Evolutionary conservation across 208 protist species (phyloP).

Genomic region (Strigomonas culicis): DNA sequence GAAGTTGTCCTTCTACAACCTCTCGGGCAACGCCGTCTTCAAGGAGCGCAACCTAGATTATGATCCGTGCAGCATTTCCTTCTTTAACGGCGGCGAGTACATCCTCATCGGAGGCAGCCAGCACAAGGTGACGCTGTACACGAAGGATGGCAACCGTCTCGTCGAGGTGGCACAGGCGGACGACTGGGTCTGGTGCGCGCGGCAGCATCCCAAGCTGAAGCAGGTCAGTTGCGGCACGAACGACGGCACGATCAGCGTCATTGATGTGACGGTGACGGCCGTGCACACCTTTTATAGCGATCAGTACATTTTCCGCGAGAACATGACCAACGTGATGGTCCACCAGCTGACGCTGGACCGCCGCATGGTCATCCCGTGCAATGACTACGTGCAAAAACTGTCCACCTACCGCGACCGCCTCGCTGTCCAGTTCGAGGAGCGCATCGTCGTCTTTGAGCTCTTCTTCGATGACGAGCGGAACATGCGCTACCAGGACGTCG

Average conservation of each 20-base stretch:
- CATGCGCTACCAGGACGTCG: conserved; percentile 89
- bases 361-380: conserved; percentile 87
- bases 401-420: conserved; percentile 93
- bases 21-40: conserved; percentile 64
- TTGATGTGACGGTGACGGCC: conserved; percentile 85
- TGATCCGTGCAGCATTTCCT: conserved; percentile 93
- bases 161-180: conserved; percentile 63
- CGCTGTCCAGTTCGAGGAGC: conserved; percentile 93
- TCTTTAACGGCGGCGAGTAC: conserved; percentile 91
- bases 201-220: conserved; percentile 70
- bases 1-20: conserved; percentile 94
- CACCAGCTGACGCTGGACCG: conserved; percentile 91
- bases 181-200: conserved; percentile 86
- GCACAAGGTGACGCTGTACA: conserved; percentile 89
- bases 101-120: conserved; percentile 92
- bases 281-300: conserved; percentile 95
- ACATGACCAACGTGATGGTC: conserved; percentile 95
- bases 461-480: conserved; percentile 88
- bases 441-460: conserved; percentile 93
- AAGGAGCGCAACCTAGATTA: conserved; percentile 85
- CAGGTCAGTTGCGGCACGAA: conserved; percentile 89
- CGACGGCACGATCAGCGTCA: conserved; percentile 83
- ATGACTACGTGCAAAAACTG: conserved; percentile 94
- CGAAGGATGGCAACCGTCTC: conserved; percentile 84
- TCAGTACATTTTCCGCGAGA: conserved; percentile 94